These are phyloP conservation scores for Cutaneotrichosporon daszewskae DNA, from an alignment of 1,284 basidiomycete species.

Conservation along the genomic window DNA sequence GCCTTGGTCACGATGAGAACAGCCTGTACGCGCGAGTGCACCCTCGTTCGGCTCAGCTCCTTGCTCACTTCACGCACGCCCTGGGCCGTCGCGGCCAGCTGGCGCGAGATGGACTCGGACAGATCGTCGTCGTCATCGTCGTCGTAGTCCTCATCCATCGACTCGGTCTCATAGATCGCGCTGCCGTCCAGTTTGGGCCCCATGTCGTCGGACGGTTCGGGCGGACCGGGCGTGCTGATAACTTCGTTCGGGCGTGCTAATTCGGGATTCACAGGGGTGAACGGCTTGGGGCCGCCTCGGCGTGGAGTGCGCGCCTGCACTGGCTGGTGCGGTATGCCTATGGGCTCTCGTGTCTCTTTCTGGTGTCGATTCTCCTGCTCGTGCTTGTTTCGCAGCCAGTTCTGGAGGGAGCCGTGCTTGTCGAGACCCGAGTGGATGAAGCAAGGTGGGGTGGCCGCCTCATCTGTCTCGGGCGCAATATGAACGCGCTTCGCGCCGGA, in stretches of 20 bases:
- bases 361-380: slow-evolving; percentile 1
- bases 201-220: background rate
- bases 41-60: slow-evolving; percentile 92
- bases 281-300: slow-evolving; percentile 2
- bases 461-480: slow-evolving; percentile 11
- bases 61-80: slow-evolving; percentile 98
- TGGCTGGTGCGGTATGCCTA: background rate
- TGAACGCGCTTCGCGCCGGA: slow-evolving; percentile 12
- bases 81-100: slow-evolving; percentile 93
- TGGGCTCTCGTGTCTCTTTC: background rate
- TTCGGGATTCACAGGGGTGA: slow-evolving; percentile 6
- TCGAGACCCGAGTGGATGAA: slow-evolving; percentile 50
- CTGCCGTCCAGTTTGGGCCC: slow-evolving; percentile 15
- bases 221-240: too few relatives aligned
- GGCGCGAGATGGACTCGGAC: slow-evolving; percentile 72
- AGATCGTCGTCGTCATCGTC: slow-evolving; percentile 52
- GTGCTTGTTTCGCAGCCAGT: slow-evolving; percentile 33
- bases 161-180: slow-evolving; percentile 1
- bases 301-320: background rate
- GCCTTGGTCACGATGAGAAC: slow-evolving; percentile 98
- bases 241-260: background rate
- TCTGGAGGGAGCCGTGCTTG: slow-evolving; percentile 42
- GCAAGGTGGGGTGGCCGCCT: slow-evolving; percentile 33
- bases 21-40: slow-evolving; percentile 84
- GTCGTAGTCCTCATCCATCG: slow-evolving; percentile 6